phyloP scores from a whole-genome alignment of 495 filamentous ascomycete genomes.

The Penicillium salamii region DNA sequence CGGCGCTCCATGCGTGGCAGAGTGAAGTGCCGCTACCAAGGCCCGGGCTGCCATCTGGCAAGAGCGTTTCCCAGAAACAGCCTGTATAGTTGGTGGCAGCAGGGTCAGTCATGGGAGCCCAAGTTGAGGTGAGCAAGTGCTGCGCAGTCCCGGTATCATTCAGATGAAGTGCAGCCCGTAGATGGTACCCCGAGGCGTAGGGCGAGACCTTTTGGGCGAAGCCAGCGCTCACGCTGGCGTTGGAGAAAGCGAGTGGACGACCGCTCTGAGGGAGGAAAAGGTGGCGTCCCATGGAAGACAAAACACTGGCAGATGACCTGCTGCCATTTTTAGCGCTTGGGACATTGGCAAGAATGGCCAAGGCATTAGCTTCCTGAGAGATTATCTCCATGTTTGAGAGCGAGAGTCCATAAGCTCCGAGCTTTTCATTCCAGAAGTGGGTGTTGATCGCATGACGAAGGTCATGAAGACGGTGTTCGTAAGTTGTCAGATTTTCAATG shows the following conservation, averaged over 20 bases:
- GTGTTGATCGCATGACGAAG: conserved; percentile 15
- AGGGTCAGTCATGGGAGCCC: conserved; percentile 13
- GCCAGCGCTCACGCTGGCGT: conserved; percentile 2
- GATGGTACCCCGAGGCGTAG: conserved; percentile 15
- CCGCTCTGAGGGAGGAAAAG: conserved; percentile 6
- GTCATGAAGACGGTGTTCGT: conserved; percentile 8
- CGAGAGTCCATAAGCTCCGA: background rate
- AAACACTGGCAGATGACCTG: background rate
- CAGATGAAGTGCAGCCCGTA: conserved; percentile 12
- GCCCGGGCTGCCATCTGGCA: conserved; percentile 10
- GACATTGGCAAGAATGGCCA: conserved; percentile 11
- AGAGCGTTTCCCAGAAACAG: conserved; percentile 13
- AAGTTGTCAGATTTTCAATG: conserved; percentile 9
- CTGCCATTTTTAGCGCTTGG: conserved; percentile 5
- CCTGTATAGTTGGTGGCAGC: conserved; percentile 13
- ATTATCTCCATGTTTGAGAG: conserved; percentile 1
- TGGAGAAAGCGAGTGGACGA: conserved; percentile 13
- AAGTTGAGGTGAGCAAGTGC: conserved; percentile 10
- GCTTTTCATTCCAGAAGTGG: conserved; percentile 17
- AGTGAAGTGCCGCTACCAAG: conserved; percentile 9
- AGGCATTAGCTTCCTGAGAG: conserved; percentile 18
- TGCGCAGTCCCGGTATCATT: conserved; percentile 5
- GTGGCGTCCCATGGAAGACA: conserved; percentile 12
- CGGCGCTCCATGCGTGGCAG: conserved; percentile 15
- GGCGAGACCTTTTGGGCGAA: conserved; percentile 13